A percentile compares a stretch with the other conserved stretches of the same genome.
These are phyloP conservation scores for Lasiodiplodia sp. DNA, from an alignment of 2,329 filamentous ascomycete species.

Conservation along the genomic window DNA sequence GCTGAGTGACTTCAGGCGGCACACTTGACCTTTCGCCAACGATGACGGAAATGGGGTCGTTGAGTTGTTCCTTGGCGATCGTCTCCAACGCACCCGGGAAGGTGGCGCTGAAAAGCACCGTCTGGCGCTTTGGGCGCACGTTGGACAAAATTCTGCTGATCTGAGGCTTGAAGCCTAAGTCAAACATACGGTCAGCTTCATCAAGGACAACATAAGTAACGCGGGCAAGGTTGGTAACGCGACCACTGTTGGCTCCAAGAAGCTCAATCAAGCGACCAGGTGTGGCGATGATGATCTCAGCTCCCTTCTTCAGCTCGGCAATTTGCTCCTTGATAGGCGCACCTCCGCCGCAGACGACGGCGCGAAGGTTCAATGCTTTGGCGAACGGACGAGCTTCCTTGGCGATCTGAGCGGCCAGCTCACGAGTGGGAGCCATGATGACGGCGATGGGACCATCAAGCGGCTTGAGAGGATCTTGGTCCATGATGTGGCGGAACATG, in stretches of 20 bases:
- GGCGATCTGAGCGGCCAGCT: conserved; percentile 92
- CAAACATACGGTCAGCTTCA: conserved; percentile 98
- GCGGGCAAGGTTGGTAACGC: conserved; percentile 87
- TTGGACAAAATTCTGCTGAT: conserved; percentile 96
- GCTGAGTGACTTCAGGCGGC: conserved; percentile 80
- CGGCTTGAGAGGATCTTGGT: conserved; percentile 81
- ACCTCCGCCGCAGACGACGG: conserved; percentile 93
- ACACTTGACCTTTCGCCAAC: conserved; percentile 83
- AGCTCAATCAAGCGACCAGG: conserved; percentile 96
- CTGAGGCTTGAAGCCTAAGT: conserved; percentile 99
- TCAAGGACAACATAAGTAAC: conserved; percentile 96
- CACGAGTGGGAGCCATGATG: conserved; percentile 93
- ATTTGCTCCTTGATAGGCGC: conserved; percentile 98
- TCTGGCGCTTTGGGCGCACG: conserved; percentile 90
- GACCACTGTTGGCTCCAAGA: conserved; percentile 89
- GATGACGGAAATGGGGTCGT: conserved; percentile 86
- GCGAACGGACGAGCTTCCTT: conserved; percentile 94
- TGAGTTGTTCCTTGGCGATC: conserved; percentile 85
- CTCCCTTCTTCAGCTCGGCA: conserved; percentile 91
- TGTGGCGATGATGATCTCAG: conserved; percentile 91
- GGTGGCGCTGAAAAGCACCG: conserved; percentile 94
- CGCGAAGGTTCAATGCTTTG: conserved; percentile 82
- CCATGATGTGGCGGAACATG: conserved; percentile 98
- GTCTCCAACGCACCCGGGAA: conserved; percentile 94
- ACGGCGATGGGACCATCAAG: conserved; percentile 87